phyloP scores from a whole-genome alignment of 75 land plant species.

The Pinus taeda region DNA sequence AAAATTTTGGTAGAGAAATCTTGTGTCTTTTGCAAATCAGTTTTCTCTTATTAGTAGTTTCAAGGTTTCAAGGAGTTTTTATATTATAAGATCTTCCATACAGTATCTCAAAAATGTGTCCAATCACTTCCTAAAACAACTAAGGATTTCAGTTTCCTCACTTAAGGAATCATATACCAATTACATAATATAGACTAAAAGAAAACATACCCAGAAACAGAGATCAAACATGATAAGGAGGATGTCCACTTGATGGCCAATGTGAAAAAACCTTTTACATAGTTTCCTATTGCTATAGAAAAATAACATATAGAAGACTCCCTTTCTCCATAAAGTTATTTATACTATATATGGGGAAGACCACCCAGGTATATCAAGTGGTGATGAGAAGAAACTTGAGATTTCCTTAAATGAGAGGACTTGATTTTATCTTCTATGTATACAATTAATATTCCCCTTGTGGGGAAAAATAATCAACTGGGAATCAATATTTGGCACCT shows the following conservation, averaged over 20 bases:
- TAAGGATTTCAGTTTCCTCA: background rate
- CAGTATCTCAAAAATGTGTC: background rate
- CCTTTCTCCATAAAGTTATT: constrained; percentile 71
- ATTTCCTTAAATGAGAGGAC: constrained; percentile 49
- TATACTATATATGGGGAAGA: constrained; percentile 87
- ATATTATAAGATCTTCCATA: too few relatives aligned
- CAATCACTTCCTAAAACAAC: background rate
- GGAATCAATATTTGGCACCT: constrained; percentile 76
- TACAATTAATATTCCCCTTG: constrained; percentile 24
- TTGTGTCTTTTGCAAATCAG: too few relatives aligned
- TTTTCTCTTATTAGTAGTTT: too few relatives aligned
- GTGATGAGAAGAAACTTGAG: constrained; percentile 74
- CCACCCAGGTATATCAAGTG: constrained; percentile 93
- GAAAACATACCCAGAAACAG: background rate
- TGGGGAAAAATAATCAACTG: constrained; percentile 61
- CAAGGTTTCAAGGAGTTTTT: too few relatives aligned
- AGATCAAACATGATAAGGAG: constrained; percentile 81
- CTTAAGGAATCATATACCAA: background rate
- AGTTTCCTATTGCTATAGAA: constrained; percentile 81
- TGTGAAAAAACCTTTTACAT: constrained; percentile 73
- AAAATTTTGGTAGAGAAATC: too few relatives aligned
- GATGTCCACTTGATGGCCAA: constrained; percentile 89
- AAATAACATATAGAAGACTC: constrained; percentile 59
- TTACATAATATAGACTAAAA: background rate
- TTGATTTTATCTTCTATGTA: constrained; percentile 45